Evolutionary conservation across 2,329 filamentous ascomycete genomes (phyloP).

Genomic region (Ustilaginoidea virens): DNA sequence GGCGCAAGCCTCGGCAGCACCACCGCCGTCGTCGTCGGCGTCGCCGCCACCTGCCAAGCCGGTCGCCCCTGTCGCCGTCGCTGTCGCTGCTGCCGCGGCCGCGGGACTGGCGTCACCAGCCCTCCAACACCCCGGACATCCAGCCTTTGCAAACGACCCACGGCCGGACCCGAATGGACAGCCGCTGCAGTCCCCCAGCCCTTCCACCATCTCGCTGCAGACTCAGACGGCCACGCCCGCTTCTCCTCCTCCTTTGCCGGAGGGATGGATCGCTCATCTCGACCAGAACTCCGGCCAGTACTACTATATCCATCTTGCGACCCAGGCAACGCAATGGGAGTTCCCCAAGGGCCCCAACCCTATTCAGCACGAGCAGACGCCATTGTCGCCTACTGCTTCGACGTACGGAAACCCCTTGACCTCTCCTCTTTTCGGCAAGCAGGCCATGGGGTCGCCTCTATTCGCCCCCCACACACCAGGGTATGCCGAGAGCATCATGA

Average conservation of each 20-base stretch:
- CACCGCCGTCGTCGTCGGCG: background rate
- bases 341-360: constrained; percentile 94
- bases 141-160: constrained; percentile 79
- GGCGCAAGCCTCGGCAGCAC: constrained; percentile 1
- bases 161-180: constrained; percentile 38
- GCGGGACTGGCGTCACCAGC: constrained; percentile 28
- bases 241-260: constrained; percentile 82
- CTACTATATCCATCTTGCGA: constrained; percentile 94
- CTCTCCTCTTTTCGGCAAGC: constrained; percentile 49
- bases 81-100: constrained; percentile 5
- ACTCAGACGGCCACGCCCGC: constrained; percentile 53
- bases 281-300: constrained; percentile 95
- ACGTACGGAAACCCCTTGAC: constrained; percentile 60
- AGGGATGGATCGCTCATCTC: constrained; percentile 95
- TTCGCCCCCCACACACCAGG: constrained; percentile 71
- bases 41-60: constrained; percentile 3
- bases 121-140: constrained; percentile 52
- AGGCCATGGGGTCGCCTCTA: constrained; percentile 56
- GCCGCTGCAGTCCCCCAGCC: constrained; percentile 24
- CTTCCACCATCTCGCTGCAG: constrained; percentile 21
- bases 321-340: constrained; percentile 96
- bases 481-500: constrained; percentile 76
- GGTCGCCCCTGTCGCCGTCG: too few species aligned
- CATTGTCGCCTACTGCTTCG: constrained; percentile 67
- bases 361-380: constrained; percentile 64